These are phyloP conservation scores for Pseudogymnoascus sp. DNA, from an alignment of 2,329 filamentous ascomycete species.

Conservation along the genomic window DNA sequence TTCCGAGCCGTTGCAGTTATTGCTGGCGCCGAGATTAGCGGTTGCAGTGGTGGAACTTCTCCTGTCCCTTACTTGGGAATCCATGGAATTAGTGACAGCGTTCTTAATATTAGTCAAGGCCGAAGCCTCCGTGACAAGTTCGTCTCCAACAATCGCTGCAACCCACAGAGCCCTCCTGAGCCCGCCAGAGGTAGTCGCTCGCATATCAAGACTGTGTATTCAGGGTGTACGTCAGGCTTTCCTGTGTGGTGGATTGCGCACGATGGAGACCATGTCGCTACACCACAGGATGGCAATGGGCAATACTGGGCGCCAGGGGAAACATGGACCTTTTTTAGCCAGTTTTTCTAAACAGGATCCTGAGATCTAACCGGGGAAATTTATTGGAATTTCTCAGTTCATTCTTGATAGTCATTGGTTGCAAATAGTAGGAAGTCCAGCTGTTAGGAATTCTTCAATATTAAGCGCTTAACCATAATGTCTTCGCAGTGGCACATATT, in stretches of 20 bases:
- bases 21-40: conserved; percentile 25
- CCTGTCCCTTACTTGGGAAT: conserved; percentile 31
- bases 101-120: conserved; percentile 30
- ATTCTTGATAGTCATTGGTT: too few relatives aligned
- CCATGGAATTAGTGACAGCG: conserved; percentile 32
- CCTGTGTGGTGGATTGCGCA: conserved; percentile 31
- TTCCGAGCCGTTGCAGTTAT: conserved; percentile 31
- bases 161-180: conserved; percentile 17
- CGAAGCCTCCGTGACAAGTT: conserved; percentile 33
- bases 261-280: conserved; percentile 28
- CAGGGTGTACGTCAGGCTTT: conserved; percentile 27
- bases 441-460: too few relatives aligned
- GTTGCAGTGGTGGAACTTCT: conserved; percentile 27
- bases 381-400: too few relatives aligned
- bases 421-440: too few relatives aligned
- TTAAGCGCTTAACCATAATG: too few relatives aligned
- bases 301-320: conserved; percentile 22
- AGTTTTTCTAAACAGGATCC: neutral
- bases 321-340: conserved; percentile 30
- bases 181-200: conserved; percentile 17
- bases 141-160: conserved; percentile 33
- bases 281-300: conserved; percentile 20
- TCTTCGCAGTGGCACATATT: too few relatives aligned
- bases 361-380: too few relatives aligned
- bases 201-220: conserved; percentile 19